Base-by-base conservation (phyloP, 2,329 filamentous ascomycete species). In the Pseudopyricularia javanii region DNA sequence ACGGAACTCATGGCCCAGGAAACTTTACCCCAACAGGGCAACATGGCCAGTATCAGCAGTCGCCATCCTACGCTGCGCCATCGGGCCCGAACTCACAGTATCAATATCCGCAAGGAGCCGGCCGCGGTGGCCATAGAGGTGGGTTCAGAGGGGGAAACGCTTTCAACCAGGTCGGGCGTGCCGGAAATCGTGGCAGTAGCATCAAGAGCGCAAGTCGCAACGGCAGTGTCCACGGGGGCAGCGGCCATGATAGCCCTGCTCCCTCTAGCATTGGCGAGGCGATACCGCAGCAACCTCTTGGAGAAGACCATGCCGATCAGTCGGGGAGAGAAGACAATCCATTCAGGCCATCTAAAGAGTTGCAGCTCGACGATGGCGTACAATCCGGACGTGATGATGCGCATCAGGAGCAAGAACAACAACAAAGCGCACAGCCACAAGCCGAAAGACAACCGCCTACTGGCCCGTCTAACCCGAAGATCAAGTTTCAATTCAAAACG, bases 401-500 rank as follows among this genome's bases (percentile, higher is more conserved):
- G 28, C 49, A 37, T 7, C 22, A 28, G 14, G 15, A 52, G 15
- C 40, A 47, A 17, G 24, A 33, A 17, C 24, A 45, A n/a, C 50
- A 48, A 22, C 74, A 78, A 54, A 71, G 74, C 52, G 78, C 80
- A 68, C 75, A 75, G 30, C 76, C 76, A 20, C 74, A 56, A 51
- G 12, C 79, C 11, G 72, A 68, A 54, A 77, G 78, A 54, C 71
- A 78, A 37, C 68, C 76, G 2, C 73, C 77, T 20, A 71, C 74
- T 2, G 75, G 78, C 5, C 73, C 78, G n/a, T 73, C 75, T 33
- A 68, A 70, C 52, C 81, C 82, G 47, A 93, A 91, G 68, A 94
- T 96, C 62, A 94, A 89, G 65, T 97, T 97, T 66, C 89, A 90
- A 1, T 89, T 97, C 67, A 96, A 96, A 65, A 79, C 83, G 9